Evolutionary conservation across 2,329 filamentous ascomycete genomes (phyloP).

Genomic region (Monosporascus sp.): DNA sequence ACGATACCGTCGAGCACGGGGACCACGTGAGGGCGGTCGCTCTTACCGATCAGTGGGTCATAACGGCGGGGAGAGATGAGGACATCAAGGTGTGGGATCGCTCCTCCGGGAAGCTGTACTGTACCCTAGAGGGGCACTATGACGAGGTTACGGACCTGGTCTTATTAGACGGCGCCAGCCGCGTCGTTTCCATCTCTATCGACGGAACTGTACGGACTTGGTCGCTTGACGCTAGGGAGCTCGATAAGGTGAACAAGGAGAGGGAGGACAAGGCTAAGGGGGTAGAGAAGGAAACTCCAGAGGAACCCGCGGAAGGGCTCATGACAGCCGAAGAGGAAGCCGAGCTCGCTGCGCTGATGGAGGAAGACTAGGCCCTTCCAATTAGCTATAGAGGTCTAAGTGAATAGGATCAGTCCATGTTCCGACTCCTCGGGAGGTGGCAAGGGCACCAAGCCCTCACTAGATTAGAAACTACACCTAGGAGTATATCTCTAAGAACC

Average conservation of each 20-base stretch:
- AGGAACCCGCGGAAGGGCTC: constrained; percentile 42
- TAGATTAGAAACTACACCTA: too few species aligned
- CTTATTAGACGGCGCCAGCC: constrained; percentile 46
- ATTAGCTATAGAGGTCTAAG: background rate
- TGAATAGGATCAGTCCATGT: too few species aligned
- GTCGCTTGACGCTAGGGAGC: constrained; percentile 60
- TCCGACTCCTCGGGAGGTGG: too few species aligned
- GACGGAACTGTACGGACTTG: constrained; percentile 85
- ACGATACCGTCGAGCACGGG: constrained; percentile 71
- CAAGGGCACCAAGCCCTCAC: too few species aligned
- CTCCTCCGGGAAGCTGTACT: constrained; percentile 65
- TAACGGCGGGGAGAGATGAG: constrained; percentile 88
- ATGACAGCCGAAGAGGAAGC: constrained; percentile 89
- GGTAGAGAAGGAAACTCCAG: constrained; percentile 42
- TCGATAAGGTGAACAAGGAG: constrained; percentile 46
- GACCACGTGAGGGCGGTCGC: constrained; percentile 85
- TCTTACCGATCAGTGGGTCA: constrained; percentile 68
- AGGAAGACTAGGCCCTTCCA: constrained; percentile 48
- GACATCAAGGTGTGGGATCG: constrained; percentile 86
- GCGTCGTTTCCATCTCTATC: constrained; percentile 76
- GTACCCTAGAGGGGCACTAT: constrained; percentile 76
- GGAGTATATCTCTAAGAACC: too few species aligned
- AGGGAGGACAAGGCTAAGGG: constrained; percentile 45
- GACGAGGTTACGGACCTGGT: constrained; percentile 85
- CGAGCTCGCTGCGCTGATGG: constrained; percentile 88